Base-by-base conservation (phyloP, 208 protist genomes). In the Crithidia fasciculata region DNA sequence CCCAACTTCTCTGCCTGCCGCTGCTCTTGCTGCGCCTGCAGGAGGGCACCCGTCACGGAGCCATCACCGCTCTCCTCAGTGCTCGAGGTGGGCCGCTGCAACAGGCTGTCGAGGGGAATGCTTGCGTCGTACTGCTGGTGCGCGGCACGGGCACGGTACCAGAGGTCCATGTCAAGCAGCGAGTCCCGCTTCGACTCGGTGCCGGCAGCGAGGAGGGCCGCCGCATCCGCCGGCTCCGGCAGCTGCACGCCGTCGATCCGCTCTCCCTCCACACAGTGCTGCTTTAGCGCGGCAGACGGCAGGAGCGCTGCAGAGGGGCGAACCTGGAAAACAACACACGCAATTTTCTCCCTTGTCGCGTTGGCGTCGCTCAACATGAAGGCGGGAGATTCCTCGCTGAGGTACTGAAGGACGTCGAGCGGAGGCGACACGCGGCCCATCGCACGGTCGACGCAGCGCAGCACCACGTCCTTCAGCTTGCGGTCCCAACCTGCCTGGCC, bases 381-480 rank as follows among this genome's bases (percentile, higher is more conserved):
- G 8, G 39, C 44, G 0, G 85, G 81, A 1, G 85, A 89, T 16
- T 66, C 43, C 7, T 37, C 60, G 28, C 57, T 54, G 9, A 90
- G 41, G 66, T 88, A 90, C 69, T 88, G 88, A 15, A 88, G 62
- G 10, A 84, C 76, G 54, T 96, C 92, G 28, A 96, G 53, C 19
- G 87, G 83, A 5, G 92, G 92, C 53, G 80, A 86, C 15, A 96
- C 73, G 28, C 92, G 89, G 6, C 74, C 19, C n/a, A 90, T 77
- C 2, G 88, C 76, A 5, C 92, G 88, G 70, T 96, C 92, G 18
- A 95, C 80, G 66, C 85, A 94, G 4, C 82, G 83, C 28, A 90
- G 68, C 44, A 92, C 77, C n/a, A 50, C 69, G 66, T 95, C 92
- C 56, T 77, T 72, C 53, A 64, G 40, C n/a, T 47, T 4, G 3